Percentiles rank a stretch among this genome's conserved stretches.
Evolutionary conservation across 192 early-diverging fungal genomes (phyloP).

Genomic region (Coemansia sp.): DNA sequence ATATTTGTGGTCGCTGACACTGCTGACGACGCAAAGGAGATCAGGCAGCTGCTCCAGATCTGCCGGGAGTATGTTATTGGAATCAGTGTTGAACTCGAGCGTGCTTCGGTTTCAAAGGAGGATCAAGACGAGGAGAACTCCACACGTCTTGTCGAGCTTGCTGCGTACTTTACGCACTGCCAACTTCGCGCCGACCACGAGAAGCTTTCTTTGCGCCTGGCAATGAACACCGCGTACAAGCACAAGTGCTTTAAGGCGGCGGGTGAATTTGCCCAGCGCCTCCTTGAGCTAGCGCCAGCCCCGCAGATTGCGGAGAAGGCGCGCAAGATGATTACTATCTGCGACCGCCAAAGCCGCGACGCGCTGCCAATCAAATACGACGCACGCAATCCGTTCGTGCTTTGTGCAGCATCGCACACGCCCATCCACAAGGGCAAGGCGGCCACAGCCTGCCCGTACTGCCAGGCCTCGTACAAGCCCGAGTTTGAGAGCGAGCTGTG

Average conservation of each 20-base stretch:
- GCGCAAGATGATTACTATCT: constrained; percentile 71
- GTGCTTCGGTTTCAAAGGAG: constrained; percentile 62
- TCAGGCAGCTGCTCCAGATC: constrained; percentile 73
- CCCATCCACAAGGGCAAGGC: constrained; percentile 91
- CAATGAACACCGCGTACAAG: constrained; percentile 83
- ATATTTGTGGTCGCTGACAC: constrained; percentile 72
- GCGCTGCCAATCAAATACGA: constrained; percentile 86
- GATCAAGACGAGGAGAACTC: constrained; percentile 54
- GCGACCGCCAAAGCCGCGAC: constrained; percentile 79
- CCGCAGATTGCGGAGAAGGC: constrained; percentile 77
- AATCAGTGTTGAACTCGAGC: constrained; percentile 77
- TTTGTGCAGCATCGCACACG: constrained; percentile 80
- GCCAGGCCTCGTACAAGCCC: constrained; percentile 82
- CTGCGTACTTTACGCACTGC: constrained; percentile 95
- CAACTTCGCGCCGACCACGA: constrained; percentile 85
- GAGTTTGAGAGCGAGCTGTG: constrained; percentile 79
- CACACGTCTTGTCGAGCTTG: constrained; percentile 84
- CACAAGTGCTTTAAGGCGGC: constrained; percentile 82
- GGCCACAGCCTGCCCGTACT: constrained; percentile 80
- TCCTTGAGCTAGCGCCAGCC: constrained; percentile 87
- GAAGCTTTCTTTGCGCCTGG: constrained; percentile 83
- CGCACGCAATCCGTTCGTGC: constrained; percentile 91
- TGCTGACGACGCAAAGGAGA: constrained; percentile 72
- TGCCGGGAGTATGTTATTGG: constrained; percentile 94
- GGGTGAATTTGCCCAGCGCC: constrained; percentile 81